A percentile compares a stretch with the other conserved stretches of the same genome.
Conservation (phyloP, 129 eudicot species). For the Tagetes erecta region DNA sequence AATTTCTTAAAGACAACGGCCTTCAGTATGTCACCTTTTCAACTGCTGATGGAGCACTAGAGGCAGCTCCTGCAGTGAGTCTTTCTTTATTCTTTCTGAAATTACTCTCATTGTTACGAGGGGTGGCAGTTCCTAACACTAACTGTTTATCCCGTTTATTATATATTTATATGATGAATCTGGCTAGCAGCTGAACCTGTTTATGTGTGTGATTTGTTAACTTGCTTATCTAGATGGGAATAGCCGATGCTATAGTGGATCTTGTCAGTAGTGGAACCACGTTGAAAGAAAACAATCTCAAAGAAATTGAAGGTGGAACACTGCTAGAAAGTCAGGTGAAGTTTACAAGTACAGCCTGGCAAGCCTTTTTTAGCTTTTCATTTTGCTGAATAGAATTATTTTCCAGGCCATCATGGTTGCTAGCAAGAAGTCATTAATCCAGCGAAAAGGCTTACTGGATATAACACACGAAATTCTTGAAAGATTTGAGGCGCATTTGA, state of each 20-base stretch:
- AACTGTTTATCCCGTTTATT: not conserved
- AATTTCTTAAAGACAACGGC: conserved; percentile 87
- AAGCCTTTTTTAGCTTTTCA: not conserved
- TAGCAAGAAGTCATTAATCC: conserved; percentile 74
- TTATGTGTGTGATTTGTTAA: not conserved
- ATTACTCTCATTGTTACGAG: conserved; percentile 2
- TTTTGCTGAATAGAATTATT: conserved; percentile 13
- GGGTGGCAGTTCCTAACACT: not conserved
- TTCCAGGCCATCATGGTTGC: conserved; percentile 91
- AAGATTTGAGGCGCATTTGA: conserved; percentile 91
- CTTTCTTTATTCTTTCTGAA: not conserved
- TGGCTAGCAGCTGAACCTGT: conserved; percentile 5
- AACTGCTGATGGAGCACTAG: conserved; percentile 97
- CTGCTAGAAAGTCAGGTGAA: conserved; percentile 86
- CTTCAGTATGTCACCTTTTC: conserved; percentile 79
- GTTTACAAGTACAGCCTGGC: not conserved
- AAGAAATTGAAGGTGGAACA: conserved; percentile 90
- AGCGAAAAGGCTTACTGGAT: conserved; percentile 74
- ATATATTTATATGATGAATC: conserved; percentile 17
- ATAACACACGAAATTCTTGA: conserved; percentile 85
- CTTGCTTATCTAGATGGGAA: conserved; percentile 70
- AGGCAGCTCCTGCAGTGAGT: conserved; percentile 99
- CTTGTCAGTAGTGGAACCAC: conserved; percentile 98
- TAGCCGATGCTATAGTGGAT: conserved; percentile 97
- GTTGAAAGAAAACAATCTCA: conserved; percentile 82